A percentile compares a stretch with the other conserved stretches of the same genome.
Conservation (phyloP, 208 protist genomes). For the Trypanosoma melophagium region DNA sequence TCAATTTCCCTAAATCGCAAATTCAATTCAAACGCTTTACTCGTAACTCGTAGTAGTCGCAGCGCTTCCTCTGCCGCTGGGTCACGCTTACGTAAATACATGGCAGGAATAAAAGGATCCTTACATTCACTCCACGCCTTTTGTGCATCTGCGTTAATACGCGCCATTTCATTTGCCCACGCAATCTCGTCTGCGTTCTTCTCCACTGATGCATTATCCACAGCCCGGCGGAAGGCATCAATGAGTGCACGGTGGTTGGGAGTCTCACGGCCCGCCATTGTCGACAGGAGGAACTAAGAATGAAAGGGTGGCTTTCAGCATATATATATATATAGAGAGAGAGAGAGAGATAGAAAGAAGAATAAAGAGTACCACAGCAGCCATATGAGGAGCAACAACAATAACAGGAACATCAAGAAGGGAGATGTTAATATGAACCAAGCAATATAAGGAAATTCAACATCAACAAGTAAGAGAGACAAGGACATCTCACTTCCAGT, state of each 20-base stretch:
- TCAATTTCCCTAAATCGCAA: slow-evolving; percentile 81
- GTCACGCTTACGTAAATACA: slow-evolving; percentile 59
- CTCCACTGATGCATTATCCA: slow-evolving; percentile 9
- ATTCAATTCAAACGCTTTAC: slow-evolving; percentile 80
- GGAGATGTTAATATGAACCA: too few relatives aligned
- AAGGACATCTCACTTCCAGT: too few relatives aligned
- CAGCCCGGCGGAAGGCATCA: slow-evolving; percentile 21
- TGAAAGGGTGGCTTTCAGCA: not conserved
- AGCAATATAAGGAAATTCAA: too few relatives aligned
- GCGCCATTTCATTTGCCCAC: slow-evolving; percentile 33
- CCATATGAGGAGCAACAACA: too few relatives aligned
- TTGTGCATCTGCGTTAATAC: slow-evolving; percentile 49
- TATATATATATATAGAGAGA: not conserved
- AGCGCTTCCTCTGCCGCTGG: slow-evolving; percentile 53
- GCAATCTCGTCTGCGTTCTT: slow-evolving; percentile 22
- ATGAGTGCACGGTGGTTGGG: slow-evolving; percentile 9
- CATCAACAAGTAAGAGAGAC: too few relatives aligned
- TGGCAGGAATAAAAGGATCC: slow-evolving; percentile 45
- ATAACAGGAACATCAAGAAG: too few relatives aligned
- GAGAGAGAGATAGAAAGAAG: not conserved
- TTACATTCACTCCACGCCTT: slow-evolving; percentile 23
- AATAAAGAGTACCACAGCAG: not conserved
- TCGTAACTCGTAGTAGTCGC: slow-evolving; percentile 46
- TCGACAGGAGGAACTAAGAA: too few relatives aligned
- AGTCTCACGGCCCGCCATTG: too few relatives aligned